Base-by-base conservation (phyloP, 257 asterid species). In the Penstemon davidsonii region DNA sequence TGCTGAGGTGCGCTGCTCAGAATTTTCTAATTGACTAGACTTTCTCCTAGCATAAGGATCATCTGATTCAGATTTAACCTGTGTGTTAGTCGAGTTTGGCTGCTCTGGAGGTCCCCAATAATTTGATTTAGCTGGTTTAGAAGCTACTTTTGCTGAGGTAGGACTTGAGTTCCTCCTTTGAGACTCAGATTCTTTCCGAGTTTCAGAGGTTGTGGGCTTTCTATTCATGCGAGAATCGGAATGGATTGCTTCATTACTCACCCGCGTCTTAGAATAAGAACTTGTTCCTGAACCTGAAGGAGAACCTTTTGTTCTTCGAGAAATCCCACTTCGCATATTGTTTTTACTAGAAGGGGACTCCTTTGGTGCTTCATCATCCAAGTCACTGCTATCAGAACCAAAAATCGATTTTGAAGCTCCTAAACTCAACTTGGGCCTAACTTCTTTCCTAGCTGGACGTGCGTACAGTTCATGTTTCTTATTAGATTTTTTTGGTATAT, bases 301-400 rank as follows among this genome's bases (percentile, higher is more conserved):
- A 66, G 77, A 66, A 64, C 79, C 82, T 76, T 89, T 89, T 56
- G 98, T 85, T 78, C 96, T 80, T 52, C 85, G 86, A 69, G 98
- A 86, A 67, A 89, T 18, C 74, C 84, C 88, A 80, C 85, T 64
- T 43, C 74, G 83, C 66, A 75, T 33, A 61, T 62, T 79, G 67
- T 66, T 74, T 76, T 78, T 89, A 45, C 82, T 60, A 38, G 73
- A 8, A 55, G 55, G 45, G 40, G 82, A 68, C 67, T 61, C 82
- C 68, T 72, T 71, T 8, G 83, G 82, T 69, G 76, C 75, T 72
- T 78, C 86, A 63, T 80, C 88, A 67, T 91, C 96, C 7, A 76
- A 79, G 76, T 87, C 88, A 12, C 87, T 84, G 68, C 72, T 77
- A 66, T 76, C 82, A 7, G 95, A 83, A 45, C 68, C 75, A 51